These are phyloP conservation scores for Moricandia moricandioides DNA, from an alignment of 345 rosid species.

Conservation along the genomic window DNA sequence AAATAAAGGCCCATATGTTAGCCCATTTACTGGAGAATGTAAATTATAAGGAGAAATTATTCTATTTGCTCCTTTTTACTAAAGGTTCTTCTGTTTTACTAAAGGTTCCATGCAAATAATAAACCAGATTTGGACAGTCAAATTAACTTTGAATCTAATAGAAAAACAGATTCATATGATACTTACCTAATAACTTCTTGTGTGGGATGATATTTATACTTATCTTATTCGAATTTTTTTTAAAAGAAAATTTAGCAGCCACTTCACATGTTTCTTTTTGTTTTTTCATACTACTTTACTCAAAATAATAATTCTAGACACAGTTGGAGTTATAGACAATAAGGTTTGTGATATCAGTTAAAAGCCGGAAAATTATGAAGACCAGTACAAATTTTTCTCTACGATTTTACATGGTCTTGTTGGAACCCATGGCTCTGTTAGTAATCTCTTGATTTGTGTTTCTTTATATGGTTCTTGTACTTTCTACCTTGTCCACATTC, in stretches of 20 bases:
- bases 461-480: conserved; percentile 25
- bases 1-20: not conserved
- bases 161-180: not conserved
- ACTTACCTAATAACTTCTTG: not conserved
- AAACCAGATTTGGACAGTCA: not conserved
- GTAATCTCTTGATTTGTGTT: not conserved
- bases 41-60: not conserved
- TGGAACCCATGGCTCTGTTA: conserved; percentile 33
- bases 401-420: conserved; percentile 34
- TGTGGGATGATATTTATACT: not conserved
- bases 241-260: no score
- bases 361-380: not conserved
- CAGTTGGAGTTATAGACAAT: not conserved
- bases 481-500: conserved; percentile 1
- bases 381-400: conserved; percentile 1
- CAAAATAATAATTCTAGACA: not conserved
- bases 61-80: not conserved
- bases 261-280: not conserved
- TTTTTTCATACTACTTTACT: not conserved
- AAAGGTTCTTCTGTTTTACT: not conserved
- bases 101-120: not conserved
- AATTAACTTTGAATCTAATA: not conserved
- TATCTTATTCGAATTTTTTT: not conserved
- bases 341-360: not conserved
- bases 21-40: not conserved